These are phyloP conservation scores for Lunularia cruciata DNA, from an alignment of 225 moss, liverwort and hornwort genomes.

Conservation along the genomic window DNA sequence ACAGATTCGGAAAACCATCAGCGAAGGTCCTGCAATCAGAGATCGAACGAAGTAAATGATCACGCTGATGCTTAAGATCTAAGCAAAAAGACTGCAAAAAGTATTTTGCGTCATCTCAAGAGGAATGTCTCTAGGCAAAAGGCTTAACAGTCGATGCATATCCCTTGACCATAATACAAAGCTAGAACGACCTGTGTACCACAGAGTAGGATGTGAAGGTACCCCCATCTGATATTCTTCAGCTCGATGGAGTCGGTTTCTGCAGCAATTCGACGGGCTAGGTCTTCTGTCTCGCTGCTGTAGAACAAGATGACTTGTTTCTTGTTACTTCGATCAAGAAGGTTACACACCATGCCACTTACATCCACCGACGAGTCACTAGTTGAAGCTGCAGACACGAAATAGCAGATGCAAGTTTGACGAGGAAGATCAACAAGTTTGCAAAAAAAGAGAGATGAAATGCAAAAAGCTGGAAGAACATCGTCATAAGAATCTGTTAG, in stretches of 20 bases:
- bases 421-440: neutral
- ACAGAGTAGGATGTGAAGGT: slow-evolving; percentile 2
- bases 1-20: slow-evolving; percentile 95
- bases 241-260: slow-evolving; percentile 93
- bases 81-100: too few species aligned
- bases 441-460: too few species aligned
- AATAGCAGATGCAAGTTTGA: neutral
- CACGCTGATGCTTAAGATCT: too few species aligned
- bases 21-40: slow-evolving; percentile 73
- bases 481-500: too few species aligned
- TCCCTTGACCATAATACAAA: too few species aligned
- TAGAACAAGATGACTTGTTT: slow-evolving; percentile 76
- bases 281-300: slow-evolving; percentile 88
- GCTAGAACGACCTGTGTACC: too few species aligned
- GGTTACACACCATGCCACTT: slow-evolving; percentile 33
- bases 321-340: slow-evolving; percentile 45
- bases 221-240: slow-evolving; percentile 81
- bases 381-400: slow-evolving; percentile 36
- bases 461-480: neutral
- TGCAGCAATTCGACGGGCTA: slow-evolving; percentile 89
- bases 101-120: too few species aligned
- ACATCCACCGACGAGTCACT: slow-evolving; percentile 41
- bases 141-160: too few species aligned
- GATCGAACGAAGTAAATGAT: neutral
- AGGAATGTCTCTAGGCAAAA: too few species aligned